Percentiles rank a stretch among this genome's conserved stretches.
Conservation (phyloP, 495 filamentous ascomycete genomes). For the Lentithecium fluviatile region DNA sequence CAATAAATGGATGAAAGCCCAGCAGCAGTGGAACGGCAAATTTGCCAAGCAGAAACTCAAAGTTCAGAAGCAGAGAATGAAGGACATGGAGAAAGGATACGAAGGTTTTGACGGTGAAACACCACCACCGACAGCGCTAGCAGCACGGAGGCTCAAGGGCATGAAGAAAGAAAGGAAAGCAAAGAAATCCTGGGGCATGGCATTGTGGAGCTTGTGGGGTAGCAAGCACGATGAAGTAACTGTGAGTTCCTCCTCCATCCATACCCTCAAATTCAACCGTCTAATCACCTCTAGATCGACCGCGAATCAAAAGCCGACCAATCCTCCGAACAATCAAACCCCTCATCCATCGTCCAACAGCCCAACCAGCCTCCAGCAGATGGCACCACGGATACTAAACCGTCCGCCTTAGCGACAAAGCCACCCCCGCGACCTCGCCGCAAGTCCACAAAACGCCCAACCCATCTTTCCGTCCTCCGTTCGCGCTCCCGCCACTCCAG, state of each 20-base stretch:
- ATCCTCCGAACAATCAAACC: not conserved
- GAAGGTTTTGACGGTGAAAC: constrained; percentile 63
- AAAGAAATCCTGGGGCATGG: constrained; percentile 69
- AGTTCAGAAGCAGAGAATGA: constrained; percentile 66
- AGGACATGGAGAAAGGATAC: constrained; percentile 68
- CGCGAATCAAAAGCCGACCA: constrained; percentile 32
- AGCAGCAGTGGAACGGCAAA: constrained; percentile 66
- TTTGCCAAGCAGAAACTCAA: constrained; percentile 65
- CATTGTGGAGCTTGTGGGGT: constrained; percentile 80
- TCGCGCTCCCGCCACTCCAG: constrained; percentile 18
- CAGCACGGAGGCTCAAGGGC: constrained; percentile 60
- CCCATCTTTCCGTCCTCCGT: constrained; percentile 7
- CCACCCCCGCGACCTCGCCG: not conserved
- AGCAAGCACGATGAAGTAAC: constrained; percentile 81
- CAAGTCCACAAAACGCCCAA: not conserved
- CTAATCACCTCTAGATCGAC: constrained; percentile 20
- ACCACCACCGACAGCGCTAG: constrained; percentile 80
- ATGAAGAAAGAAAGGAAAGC: constrained; percentile 54
- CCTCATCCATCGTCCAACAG: not conserved
- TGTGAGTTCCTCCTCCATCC: constrained; percentile 41
- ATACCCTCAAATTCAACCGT: not conserved
- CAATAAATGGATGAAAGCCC: constrained; percentile 74
- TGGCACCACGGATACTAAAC: not conserved
- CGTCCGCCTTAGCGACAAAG: not conserved
- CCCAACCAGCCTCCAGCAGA: not conserved